Evolutionary conservation across 176 grass and related monocot genomes (phyloP), one percentile per base, ranked within the genome.

Genomic region (Panicum miliaceum): DNA sequence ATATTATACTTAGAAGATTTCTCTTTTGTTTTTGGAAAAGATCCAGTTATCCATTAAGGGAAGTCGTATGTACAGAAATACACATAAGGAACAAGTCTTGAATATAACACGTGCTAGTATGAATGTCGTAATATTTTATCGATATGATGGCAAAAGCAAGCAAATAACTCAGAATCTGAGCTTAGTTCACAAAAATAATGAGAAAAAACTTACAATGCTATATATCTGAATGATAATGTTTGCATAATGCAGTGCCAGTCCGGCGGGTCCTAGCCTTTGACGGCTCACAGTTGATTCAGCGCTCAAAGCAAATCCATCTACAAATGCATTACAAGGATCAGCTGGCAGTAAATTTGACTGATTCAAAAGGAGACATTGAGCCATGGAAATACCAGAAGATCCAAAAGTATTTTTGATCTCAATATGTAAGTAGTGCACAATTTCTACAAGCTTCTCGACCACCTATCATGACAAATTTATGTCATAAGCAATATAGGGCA

Each of bases 151-250:
- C 6, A 86, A 59, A 57, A 66, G 8, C 9, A 78, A 64, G 26
- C 26, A 73, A 66, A 90, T 58, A 43, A 71, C 53, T 27, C 75
- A 66, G 32, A 70, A 68, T 40, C 68, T 84, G 16, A 67, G 40
- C 6, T 71, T 29, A 60, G 12, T 47, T 38, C 3, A 14, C 26
- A 64, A 47, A 54, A 60, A 78, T 38, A 77, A 81, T 41, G 12
- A 42, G 26, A 68, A 76, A 40, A 61, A 74, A 87, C 93, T 99
- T 92, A 98, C 96, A 78, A 93, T 88, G 57, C 46, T 75, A 42
- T 95, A 90, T 12, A 98, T 95, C 70, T 95, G 91, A 85, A 89
- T 89, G 84, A 95, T 90, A 62, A 90, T 89, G 84, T 95, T 98
- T 70, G 96, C 89, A 87, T 95, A 95, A 63, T 95, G 96, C 75